Evolutionary conservation across 441 rosid genomes (phyloP), one percentile per base, ranked within the genome.

Genomic region (Lagerstroemia fauriei): DNA sequence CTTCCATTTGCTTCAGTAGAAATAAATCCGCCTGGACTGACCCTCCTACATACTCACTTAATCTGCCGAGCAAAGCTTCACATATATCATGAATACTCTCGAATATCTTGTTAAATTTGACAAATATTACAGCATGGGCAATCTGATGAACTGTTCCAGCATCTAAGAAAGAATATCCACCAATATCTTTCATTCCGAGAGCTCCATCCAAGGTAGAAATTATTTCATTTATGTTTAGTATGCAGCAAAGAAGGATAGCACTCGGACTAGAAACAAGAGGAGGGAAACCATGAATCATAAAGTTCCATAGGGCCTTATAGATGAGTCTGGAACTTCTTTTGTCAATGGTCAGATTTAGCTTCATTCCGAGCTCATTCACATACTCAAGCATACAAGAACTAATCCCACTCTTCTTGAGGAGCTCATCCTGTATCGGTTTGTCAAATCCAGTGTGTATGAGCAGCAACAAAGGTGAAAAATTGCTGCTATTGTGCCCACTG

Each of bases 281-380:
- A 32, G 99, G 99, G 85, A 92, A 93, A 84, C 99, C 99, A 92
- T 96, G 99, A 89, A 95, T 80, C 91, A 93, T 91, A 78, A 91
- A 92, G 85, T 93, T 97, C 95, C 95, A 93, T 69, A 93, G 90
- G 87, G 92, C 92, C 92, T 91, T 93, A 83, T 89, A 87, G 70
- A 85, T 87, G 79, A 90, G 84, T 80, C 95, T 93, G 7, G 91
- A 86, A 87, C 97, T 90, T 87, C 93, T 88, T 88, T 90, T 91
- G 85, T 92, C 93, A 72, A 92, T 90, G 84, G 87, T 61, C 79
- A 90, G 84, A 86, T 94, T 97, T 86, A 92, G 84, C 85, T 89
- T 94, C 63, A 85, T 73, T 78, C 93, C 82, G 77, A 92, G 75
- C 76, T 91, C 92, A 84, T 85, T 88, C 79, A 92, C 83, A 83